Evolutionary conservation across 2,329 filamentous ascomycete genomes (phyloP), one percentile per base, ranked within the genome.

Genomic region (Arthrobotrys musiformis): DNA sequence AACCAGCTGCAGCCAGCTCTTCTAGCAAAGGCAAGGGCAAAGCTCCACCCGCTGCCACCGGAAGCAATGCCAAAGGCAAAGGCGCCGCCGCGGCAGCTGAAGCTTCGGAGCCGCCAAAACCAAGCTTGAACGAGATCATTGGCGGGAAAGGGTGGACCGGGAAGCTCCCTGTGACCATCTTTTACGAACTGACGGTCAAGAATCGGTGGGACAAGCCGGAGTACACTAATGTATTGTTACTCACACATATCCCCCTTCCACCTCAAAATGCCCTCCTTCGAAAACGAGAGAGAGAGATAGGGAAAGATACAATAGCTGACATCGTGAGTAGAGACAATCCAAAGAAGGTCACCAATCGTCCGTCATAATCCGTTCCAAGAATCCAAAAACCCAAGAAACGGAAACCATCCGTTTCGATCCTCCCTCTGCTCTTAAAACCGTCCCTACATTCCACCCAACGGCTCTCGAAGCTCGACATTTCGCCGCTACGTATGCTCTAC

Each of bases 81-180:
- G 72, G 58, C 50, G 79, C 70, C 69, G 44, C 44, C 15, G 44
- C 44, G 11, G 80, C 80, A 79, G 84, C 82, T 64, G 48, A 44
- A 64, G 35, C 26, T 0, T 30, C 22, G 35, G 72, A 76, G 54
- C 46, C 64, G 11, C 64, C 64, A 44, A 69, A 54, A 40, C 64
- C 64, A 7, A 40, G 90, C 1, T 87, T 88, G 50, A 91, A 91
- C 83, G 93, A 96, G 80, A 86, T 99, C 79, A 97, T 99, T 82
- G 95, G 93, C 46, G 95, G 95, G 58, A 90, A 93, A 73, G 97
- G 93, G 80, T 99, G 95, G 95, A 99, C 95, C 0, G 95, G 95
- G 44, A 99, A 99, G 83, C 86, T 99, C 33, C 95, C 95, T 0
- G 92, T 97, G 79, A 97, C 68, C 13, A 17, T 81, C 30, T 79